Evolutionary conservation across 306 rosid species (phyloP).

Genomic region (Quillaja saponaria): DNA sequence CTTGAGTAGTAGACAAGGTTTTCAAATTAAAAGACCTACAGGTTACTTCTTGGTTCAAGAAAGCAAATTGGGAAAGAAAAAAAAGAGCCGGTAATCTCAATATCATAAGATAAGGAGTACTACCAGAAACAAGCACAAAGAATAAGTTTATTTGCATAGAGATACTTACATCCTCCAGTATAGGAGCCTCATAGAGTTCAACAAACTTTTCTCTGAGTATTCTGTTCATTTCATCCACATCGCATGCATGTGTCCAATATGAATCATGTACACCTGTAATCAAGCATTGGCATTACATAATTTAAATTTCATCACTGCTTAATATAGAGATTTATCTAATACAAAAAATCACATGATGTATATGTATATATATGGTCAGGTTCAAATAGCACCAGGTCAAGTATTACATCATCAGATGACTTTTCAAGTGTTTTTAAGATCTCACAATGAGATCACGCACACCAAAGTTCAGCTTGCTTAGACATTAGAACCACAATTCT

Average conservation of each 20-base stretch:
- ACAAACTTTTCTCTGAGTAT: slow-evolving; percentile 88
- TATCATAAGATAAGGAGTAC: slow-evolving; percentile 4
- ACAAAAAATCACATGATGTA: background rate
- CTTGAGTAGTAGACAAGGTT: too few species aligned
- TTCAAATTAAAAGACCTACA: background rate
- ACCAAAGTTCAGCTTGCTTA: too few species aligned
- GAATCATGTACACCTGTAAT: slow-evolving; percentile 96
- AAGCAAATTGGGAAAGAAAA: background rate
- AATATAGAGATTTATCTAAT: background rate
- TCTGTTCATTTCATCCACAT: slow-evolving; percentile 82
- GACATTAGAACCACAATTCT: too few species aligned
- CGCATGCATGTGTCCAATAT: slow-evolving; percentile 97
- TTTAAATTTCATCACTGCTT: background rate
- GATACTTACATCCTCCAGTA: slow-evolving; percentile 77
- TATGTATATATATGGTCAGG: background rate
- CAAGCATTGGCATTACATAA: slow-evolving; percentile 23
- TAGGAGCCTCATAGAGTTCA: slow-evolving; percentile 81
- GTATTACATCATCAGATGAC: too few species aligned
- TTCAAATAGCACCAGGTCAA: background rate
- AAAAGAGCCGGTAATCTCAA: background rate
- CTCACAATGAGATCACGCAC: too few species aligned
- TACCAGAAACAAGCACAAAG: background rate
- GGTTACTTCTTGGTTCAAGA: background rate
- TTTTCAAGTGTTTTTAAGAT: too few species aligned
- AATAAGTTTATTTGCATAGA: slow-evolving; percentile 13